A percentile compares a stretch with the other conserved stretches of the same genome.
These are phyloP conservation scores for Primulina eburnea DNA, from an alignment of 257 asterid genomes.

Conservation along the genomic window DNA sequence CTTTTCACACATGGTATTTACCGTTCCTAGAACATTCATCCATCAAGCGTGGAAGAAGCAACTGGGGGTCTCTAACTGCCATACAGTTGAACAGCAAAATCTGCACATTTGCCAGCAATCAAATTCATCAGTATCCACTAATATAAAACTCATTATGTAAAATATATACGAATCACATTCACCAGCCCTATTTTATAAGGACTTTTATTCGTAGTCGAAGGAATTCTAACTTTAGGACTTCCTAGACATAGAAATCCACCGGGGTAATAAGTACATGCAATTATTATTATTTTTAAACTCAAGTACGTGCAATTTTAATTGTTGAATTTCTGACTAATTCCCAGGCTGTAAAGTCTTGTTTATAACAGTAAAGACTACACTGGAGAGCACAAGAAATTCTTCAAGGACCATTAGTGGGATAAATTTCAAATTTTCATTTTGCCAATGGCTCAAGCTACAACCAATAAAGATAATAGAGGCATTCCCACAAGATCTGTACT, in stretches of 20 bases:
- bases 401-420: not conserved
- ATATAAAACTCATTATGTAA: conserved; percentile 4
- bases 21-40: conserved; percentile 78
- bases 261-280: not conserved
- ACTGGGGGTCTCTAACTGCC: conserved; percentile 93
- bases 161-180: not conserved
- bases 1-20: conserved; percentile 37
- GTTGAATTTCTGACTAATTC: not conserved
- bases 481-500: not conserved
- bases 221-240: conserved; percentile 11
- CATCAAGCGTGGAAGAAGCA: conserved; percentile 81
- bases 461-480: not conserved
- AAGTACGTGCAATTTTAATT: conserved; percentile 1
- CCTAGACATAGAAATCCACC: conserved; percentile 12
- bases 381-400: not conserved
- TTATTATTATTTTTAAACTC: too few species aligned
- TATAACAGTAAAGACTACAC: not conserved
- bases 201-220: not conserved
- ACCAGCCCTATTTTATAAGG: not conserved
- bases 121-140: conserved; percentile 24
- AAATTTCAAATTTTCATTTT: conserved; percentile 1
- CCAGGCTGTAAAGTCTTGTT: not conserved
- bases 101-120: conserved; percentile 49
- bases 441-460: conserved; percentile 1
- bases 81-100: conserved; percentile 92